These are phyloP conservation scores for Mercurialis annua DNA, from an alignment of 345 rosid genomes.

Conservation along the genomic window DNA sequence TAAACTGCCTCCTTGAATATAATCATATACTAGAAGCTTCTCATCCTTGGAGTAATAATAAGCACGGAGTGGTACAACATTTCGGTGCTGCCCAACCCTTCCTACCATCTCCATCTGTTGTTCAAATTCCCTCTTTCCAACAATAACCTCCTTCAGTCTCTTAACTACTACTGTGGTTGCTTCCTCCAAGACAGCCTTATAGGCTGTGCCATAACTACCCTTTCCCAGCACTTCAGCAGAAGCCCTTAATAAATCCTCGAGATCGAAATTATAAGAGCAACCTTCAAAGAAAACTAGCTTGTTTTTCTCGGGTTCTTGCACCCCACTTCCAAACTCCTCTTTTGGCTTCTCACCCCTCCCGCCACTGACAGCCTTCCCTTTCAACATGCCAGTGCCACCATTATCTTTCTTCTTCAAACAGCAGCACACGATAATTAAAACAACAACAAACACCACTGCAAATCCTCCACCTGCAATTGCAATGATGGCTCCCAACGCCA, in stretches of 20 bases:
- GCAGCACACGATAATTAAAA: constrained; percentile 46
- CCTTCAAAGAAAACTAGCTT: constrained; percentile 87
- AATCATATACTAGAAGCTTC: constrained; percentile 79
- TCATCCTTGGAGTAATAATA: constrained; percentile 91
- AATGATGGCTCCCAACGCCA: constrained; percentile 51
- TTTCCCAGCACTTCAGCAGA: constrained; percentile 93
- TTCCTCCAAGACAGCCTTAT: constrained; percentile 85
- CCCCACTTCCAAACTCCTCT: constrained; percentile 76
- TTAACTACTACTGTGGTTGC: constrained; percentile 79
- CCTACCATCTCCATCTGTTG: constrained; percentile 90
- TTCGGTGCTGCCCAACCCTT: constrained; percentile 58
- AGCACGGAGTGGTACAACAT: constrained; percentile 70
- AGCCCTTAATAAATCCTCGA: constrained; percentile 84
- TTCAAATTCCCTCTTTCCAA: constrained; percentile 79
- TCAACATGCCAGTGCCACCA: constrained; percentile 40
- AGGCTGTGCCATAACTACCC: constrained; percentile 80
- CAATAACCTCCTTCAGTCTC: constrained; percentile 74
- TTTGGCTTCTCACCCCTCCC: constrained; percentile 67
- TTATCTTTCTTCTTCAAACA: constrained; percentile 59
- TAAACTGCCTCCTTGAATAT: constrained; percentile 51
- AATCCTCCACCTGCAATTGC: constrained; percentile 65
- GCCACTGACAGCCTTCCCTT: constrained; percentile 44
- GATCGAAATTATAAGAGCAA: constrained; percentile 66
- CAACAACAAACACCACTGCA: constrained; percentile 42
- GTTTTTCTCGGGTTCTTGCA: constrained; percentile 72